phyloP scores from a whole-genome alignment of 192 early-diverging fungal genomes.

The Lunasporangiospora selenospora region DNA sequence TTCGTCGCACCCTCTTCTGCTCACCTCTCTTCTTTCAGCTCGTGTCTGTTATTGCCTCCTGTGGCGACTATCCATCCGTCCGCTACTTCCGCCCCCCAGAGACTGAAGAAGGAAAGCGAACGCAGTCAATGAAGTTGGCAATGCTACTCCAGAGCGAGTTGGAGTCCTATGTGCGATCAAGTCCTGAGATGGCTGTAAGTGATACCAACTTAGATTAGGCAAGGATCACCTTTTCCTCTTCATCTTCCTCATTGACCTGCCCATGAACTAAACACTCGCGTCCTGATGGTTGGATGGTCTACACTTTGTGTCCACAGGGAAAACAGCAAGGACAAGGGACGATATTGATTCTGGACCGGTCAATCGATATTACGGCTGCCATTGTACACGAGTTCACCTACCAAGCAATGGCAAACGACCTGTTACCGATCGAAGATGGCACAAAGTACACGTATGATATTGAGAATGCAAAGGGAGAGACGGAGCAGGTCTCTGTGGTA shows the following conservation, averaged over 20 bases:
- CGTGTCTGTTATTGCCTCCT: conserved; percentile 82
- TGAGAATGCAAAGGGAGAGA: conserved; percentile 50
- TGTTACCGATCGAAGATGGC: conserved; percentile 73
- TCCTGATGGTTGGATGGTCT: too few species aligned
- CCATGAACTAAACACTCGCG: too few species aligned
- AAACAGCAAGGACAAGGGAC: conserved; percentile 69
- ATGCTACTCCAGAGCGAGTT: conserved; percentile 84
- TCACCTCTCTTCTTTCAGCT: conserved; percentile 72
- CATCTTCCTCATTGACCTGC: too few species aligned
- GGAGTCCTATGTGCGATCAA: conserved; percentile 76
- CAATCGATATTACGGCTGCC: conserved; percentile 88
- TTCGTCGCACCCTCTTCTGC: too few species aligned
- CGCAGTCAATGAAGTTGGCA: conserved; percentile 80
- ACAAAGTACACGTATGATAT: conserved; percentile 68
- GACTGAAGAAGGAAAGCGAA: conserved; percentile 67
- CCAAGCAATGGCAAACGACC: conserved; percentile 97
- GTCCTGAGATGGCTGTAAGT: conserved; percentile 67
- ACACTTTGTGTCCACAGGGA: conserved; percentile 36
- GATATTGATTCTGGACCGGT: conserved; percentile 90
- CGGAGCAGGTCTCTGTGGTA: conserved; percentile 53
- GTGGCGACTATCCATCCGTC: conserved; percentile 93
- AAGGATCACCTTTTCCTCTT: too few species aligned
- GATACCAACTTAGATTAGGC: too few species aligned
- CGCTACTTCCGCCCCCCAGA: conserved; percentile 87
- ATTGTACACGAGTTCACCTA: conserved; percentile 99